Base-by-base conservation (phyloP, 176 grass and related monocot species). In the Microstegium vimineum region DNA sequence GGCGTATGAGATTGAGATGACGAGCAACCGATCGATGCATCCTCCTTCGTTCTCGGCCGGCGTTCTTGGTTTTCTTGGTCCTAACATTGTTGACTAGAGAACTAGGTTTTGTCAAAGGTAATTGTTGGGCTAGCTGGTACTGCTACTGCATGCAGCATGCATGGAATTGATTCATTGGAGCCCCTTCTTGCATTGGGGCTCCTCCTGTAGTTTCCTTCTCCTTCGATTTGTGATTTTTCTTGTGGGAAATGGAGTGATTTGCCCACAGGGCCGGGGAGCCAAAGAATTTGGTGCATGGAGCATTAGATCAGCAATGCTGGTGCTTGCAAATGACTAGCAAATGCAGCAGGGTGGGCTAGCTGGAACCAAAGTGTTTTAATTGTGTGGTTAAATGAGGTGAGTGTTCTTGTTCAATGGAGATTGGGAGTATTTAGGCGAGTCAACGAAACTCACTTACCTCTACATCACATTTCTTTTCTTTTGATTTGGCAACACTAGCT, bases 61-160 rank as follows among this genome's bases (percentile, higher is more conserved):
- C 54, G 62, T 85, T 81, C 43, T 89, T 70, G 47, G 79, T 78
- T 64, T 79, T 79, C 77, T 66, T 89, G 62, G 32, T 78, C 83
- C 79, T 90, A 82, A 78, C 68, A 86, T 83, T 72, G 61, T 83
- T 72, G 61, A 69, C 74, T 90, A 86, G 74, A 41, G 67, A 82
- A 33, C 73, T 86, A 90, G 88, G 57, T 72, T 72, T 86, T 73
- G 73, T 62, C 78, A 78, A 78, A 82, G 28, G 71, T 84, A 54
- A 56, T 83, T 65, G 63, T 28, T 35, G 65, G 15, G 26, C 51
- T 46, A 66, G 70, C 47, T 77, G 76, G 59, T 69, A 78, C 47
- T 68, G 66, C 33, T 69, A 77, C 82, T 43, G 65, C 63, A 69
- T 78, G 83, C 83, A 77, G 54, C 63, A 69, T 85, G 27, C 71